Conservation (phyloP, 306 rosid genomes). For the Vicia villosa region DNA sequence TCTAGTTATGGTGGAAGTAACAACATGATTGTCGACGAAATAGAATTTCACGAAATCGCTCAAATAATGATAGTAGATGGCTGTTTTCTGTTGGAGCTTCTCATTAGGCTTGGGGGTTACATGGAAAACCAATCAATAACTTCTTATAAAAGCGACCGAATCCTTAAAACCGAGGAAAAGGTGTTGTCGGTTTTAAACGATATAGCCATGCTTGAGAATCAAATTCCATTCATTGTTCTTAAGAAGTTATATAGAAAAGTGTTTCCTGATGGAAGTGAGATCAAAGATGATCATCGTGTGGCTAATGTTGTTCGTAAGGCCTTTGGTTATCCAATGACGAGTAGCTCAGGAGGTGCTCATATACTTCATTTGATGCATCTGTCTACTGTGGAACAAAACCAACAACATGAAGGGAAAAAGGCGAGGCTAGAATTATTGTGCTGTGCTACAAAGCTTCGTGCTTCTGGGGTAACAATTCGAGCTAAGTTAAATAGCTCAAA, state of each 20-base stretch:
- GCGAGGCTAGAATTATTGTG: conserved; percentile 4
- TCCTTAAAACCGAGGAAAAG: background rate
- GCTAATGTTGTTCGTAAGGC: conserved; percentile 14
- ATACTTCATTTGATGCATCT: conserved; percentile 47
- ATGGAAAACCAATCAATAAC: background rate
- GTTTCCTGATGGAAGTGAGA: background rate
- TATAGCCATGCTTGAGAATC: conserved; percentile 41
- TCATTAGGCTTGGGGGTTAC: conserved; percentile 4
- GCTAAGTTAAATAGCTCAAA: background rate
- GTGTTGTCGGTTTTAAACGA: conserved; percentile 20
- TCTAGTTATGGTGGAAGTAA: conserved; percentile 30
- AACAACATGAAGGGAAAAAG: background rate
- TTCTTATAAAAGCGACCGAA: background rate
- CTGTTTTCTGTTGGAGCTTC: conserved; percentile 41
- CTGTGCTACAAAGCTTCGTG: conserved; percentile 35
- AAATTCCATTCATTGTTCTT: conserved; percentile 43
- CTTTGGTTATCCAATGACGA: conserved; percentile 1
- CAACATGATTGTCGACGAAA: background rate
- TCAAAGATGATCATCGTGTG: background rate
- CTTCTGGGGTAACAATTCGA: conserved; percentile 31
- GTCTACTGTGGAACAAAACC: background rate
- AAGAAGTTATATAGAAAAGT: conserved; percentile 17
- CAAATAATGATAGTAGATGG: conserved; percentile 43
- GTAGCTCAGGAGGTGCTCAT: conserved; percentile 5
- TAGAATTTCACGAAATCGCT: background rate